Conservation (phyloP, 805 yeast genomes). For the Hanseniaspora meyeri region DNA sequence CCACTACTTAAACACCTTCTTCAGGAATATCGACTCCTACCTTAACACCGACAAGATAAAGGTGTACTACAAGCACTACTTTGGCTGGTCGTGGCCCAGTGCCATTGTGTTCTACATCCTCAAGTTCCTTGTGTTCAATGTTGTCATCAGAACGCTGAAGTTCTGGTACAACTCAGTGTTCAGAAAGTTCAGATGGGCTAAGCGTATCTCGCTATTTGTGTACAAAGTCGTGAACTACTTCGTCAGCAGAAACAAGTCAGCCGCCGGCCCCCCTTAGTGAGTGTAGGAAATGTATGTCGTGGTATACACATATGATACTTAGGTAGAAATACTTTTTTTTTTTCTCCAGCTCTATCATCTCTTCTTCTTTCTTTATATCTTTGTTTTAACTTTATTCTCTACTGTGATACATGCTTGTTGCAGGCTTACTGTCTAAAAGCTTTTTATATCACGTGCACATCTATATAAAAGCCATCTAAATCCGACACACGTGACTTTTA, state of each 20-base stretch:
- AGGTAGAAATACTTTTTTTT: too few species aligned
- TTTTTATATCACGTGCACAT: too few species aligned
- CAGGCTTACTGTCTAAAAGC: too few species aligned
- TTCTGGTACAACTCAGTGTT: conserved; percentile 4
- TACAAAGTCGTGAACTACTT: not conserved
- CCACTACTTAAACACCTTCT: not conserved
- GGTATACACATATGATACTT: not conserved
- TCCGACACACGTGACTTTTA: not conserved
- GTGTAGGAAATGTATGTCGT: not conserved
- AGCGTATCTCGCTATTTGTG: not conserved
- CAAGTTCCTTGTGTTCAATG: not conserved
- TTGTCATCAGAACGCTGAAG: not conserved
- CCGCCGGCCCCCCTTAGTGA: not conserved
- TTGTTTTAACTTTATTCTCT: too few species aligned
- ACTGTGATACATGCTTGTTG: too few species aligned
- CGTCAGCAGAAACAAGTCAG: not conserved
- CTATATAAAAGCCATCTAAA: too few species aligned
- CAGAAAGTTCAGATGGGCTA: conserved; percentile 7
- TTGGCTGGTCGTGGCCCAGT: conserved; percentile 11
- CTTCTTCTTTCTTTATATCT: too few species aligned
- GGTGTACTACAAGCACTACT: not conserved
- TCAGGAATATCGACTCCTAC: not conserved
- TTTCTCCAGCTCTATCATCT: too few species aligned
- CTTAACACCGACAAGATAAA: not conserved
- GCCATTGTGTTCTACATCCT: not conserved